Percentiles rank a stretch among this genome's conserved stretches.
Evolutionary conservation across 2,329 filamentous ascomycete species (phyloP).

Genomic region (Colletotrichum euphorbiae): DNA sequence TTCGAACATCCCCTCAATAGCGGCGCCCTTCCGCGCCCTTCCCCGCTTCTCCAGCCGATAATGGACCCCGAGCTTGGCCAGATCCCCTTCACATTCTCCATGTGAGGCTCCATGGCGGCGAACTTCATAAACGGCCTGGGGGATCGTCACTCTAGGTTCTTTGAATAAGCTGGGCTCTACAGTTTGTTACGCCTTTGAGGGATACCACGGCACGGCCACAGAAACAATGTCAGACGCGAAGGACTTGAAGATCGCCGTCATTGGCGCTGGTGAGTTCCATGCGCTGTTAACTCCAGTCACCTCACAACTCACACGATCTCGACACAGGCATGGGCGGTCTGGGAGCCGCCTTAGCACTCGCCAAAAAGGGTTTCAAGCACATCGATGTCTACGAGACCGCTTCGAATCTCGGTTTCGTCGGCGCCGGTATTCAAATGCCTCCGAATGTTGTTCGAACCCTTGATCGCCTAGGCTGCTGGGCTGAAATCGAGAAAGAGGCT

Average conservation of each 20-base stretch:
- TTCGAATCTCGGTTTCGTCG: constrained; percentile 81
- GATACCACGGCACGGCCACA: not conserved
- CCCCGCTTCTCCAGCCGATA: constrained; percentile 36
- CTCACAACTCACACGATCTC: constrained; percentile 8
- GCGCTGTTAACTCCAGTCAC: not conserved
- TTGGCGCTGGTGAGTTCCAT: constrained; percentile 57
- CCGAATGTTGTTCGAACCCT: constrained; percentile 85
- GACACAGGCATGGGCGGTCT: constrained; percentile 80
- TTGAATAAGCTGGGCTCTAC: constrained; percentile 1
- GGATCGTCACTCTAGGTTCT: not conserved
- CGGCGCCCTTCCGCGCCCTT: constrained; percentile 22
- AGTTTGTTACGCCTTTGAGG: constrained; percentile 8
- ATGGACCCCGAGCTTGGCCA: constrained; percentile 32
- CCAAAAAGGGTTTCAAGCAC: constrained; percentile 79
- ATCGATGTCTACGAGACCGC: constrained; percentile 82
- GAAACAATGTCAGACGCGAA: constrained; percentile 47
- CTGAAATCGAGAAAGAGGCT: constrained; percentile 75
- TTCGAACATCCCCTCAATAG: constrained; percentile 31
- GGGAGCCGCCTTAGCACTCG: constrained; percentile 76
- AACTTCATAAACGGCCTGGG: constrained; percentile 24
- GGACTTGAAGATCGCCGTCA: constrained; percentile 56
- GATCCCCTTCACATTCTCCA: constrained; percentile 34
- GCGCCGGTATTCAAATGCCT: constrained; percentile 85
- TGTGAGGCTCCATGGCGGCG: constrained; percentile 29
- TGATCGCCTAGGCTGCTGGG: constrained; percentile 78